Conservation (phyloP, 495 filamentous ascomycete species). For the Aspergillus cavernicola region DNA sequence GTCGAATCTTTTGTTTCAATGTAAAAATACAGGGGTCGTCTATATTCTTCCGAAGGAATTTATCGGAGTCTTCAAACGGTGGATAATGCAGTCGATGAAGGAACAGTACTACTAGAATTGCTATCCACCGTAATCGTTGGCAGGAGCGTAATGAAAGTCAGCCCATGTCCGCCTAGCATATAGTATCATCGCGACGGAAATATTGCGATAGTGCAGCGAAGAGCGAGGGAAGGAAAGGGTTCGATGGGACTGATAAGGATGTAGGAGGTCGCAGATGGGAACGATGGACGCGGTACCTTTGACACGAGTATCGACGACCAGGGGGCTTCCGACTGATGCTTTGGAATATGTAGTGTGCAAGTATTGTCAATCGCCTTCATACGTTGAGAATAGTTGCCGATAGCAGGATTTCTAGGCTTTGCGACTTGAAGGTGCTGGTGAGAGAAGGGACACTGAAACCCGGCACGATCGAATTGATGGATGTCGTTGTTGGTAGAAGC, state of each 20-base stretch:
- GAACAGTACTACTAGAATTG: slow-evolving; percentile 17
- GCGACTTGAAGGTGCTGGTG: background rate
- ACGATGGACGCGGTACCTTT: slow-evolving; percentile 16
- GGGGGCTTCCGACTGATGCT: background rate
- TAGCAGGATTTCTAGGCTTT: background rate
- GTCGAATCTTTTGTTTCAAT: background rate
- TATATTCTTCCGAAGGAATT: background rate
- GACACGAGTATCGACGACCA: background rate
- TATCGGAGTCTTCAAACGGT: no score
- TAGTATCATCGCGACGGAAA: slow-evolving; percentile 3
- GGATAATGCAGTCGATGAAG: slow-evolving; percentile 3
- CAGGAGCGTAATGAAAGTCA: slow-evolving; percentile 23
- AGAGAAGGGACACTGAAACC: background rate
- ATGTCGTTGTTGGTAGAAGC: background rate
- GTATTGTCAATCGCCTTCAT: background rate
- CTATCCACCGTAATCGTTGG: slow-evolving; percentile 18
- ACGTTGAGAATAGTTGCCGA: background rate
- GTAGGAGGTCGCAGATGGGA: background rate
- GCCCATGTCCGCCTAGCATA: slow-evolving; percentile 8
- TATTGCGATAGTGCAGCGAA: slow-evolving; percentile 8
- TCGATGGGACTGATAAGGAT: slow-evolving; percentile 8
- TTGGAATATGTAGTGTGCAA: background rate
- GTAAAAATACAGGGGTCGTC: background rate
- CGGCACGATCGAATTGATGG: background rate
- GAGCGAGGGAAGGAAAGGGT: slow-evolving; percentile 6